Evolutionary conservation across 2,329 filamentous ascomycete species (phyloP), one percentile per base, ranked within the genome.

Genomic region (Rhexocercosporidium sp.): DNA sequence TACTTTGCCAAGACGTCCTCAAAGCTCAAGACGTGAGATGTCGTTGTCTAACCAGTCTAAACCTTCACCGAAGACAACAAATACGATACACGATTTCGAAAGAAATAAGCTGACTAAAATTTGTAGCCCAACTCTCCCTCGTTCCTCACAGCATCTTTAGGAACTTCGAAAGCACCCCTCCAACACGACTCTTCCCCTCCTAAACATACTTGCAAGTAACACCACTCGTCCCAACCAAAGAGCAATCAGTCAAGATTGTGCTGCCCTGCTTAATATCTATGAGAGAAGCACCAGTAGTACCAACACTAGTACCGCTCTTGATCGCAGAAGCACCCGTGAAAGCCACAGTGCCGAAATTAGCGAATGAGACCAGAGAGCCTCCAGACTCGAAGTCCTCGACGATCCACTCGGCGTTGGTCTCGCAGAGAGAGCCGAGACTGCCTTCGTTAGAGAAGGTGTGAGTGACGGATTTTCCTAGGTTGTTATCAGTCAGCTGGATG

Each of bases 371-470:
- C 61, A 82, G 78, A 1, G 72, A 68, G 46, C 70, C 69, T 46
- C 78, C 77, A 67, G 81, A 76, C 71, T 82, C 78, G 69, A 84
- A 86, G 66, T 86, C 83, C 73, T 85, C 83, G 11, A 85, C 81
- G 62, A 85, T 85, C 82, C 83, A 86, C 63, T 85, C 83, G 1
- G 82, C 84, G 62, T 85, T 84, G 62, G 79, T 77, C 44, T 82
- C 81, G 60, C 78, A 81, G 14, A 84, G 78, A 11, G 75, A 71
- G 6, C 76, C 73, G 7, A 66, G 46, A n/a, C 61, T 56, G 16
- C 71, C 70, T 20, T 81, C 77, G 9, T 78, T 78, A 22, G 44
- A 75, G 64, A 85, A 77, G 3, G 77, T 81, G 74, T 84, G 78
- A 60, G 77, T 80, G 29, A 81, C 82, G 2, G 72, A 79, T 69